Percentiles rank a stretch among this genome's conserved stretches.
These are phyloP conservation scores for Balakata baccata DNA, from an alignment of 345 rosid genomes.

Conservation along the genomic window DNA sequence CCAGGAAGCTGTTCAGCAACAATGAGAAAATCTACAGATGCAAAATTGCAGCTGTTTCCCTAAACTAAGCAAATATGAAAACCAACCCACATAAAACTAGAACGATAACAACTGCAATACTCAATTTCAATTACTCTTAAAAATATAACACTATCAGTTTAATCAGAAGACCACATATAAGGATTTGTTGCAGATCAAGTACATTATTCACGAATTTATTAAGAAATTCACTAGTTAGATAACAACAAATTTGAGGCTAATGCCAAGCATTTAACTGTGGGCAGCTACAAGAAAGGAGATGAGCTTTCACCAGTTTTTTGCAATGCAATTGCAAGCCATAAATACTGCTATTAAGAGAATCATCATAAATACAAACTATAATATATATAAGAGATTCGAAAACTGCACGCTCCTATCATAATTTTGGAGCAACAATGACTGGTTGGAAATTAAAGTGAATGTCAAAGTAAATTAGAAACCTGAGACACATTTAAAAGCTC, in stretches of 20 bases:
- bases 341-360: not conserved
- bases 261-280: not conserved
- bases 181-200: not conserved
- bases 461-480: no score
- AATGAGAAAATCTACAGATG: not conserved
- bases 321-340: not conserved
- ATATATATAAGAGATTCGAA: no score
- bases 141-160: not conserved
- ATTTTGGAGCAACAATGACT: no score
- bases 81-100: not conserved
- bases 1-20: not conserved
- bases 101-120: not conserved
- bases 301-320: not conserved
- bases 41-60: not conserved
- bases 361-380: not conserved
- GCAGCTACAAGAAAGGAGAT: not conserved
- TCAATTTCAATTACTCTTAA: not conserved
- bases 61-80: not conserved
- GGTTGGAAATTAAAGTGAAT: no score
- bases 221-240: not conserved
- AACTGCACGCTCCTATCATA: no score
- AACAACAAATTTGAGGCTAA: not conserved
- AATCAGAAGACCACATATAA: not conserved
- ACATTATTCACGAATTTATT: not conserved
- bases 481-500: no score